These are phyloP conservation scores for Aspergillus nomiae DNA, from an alignment of 2,329 filamentous ascomycete genomes.

Conservation along the genomic window DNA sequence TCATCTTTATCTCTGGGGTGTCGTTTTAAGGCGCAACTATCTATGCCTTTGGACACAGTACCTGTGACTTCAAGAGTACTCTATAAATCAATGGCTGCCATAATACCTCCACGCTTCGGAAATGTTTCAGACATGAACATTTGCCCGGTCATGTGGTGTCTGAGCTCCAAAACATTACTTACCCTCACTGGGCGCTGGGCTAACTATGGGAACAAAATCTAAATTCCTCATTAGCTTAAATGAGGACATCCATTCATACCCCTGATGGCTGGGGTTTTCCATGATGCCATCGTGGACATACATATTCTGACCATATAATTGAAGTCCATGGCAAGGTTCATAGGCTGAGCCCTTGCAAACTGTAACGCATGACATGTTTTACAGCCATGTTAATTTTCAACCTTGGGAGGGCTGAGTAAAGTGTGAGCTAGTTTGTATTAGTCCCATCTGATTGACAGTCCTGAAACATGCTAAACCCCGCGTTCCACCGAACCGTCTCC, in stretches of 20 bases:
- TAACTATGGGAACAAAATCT: neutral
- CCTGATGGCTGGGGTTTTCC: neutral
- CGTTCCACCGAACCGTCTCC: neutral
- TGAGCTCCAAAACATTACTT: neutral
- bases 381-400: neutral
- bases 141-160: neutral
- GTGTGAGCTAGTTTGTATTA: neutral
- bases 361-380: neutral
- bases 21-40: neutral
- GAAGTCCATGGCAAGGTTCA: neutral
- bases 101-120: neutral
- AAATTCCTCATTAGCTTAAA: neutral
- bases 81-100: neutral
- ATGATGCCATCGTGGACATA: neutral
- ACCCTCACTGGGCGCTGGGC: neutral
- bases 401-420: neutral
- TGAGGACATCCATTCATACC: neutral
- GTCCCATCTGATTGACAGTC: neutral
- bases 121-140: neutral
- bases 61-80: neutral
- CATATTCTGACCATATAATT: neutral
- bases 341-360: neutral
- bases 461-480: conserved; percentile 9
- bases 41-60: neutral
- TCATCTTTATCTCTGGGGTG: neutral